A percentile compares a stretch with the other conserved stretches of the same genome.
Conservation (phyloP, 2,329 filamentous ascomycete species). For the Escovopsis sp. region DNA sequence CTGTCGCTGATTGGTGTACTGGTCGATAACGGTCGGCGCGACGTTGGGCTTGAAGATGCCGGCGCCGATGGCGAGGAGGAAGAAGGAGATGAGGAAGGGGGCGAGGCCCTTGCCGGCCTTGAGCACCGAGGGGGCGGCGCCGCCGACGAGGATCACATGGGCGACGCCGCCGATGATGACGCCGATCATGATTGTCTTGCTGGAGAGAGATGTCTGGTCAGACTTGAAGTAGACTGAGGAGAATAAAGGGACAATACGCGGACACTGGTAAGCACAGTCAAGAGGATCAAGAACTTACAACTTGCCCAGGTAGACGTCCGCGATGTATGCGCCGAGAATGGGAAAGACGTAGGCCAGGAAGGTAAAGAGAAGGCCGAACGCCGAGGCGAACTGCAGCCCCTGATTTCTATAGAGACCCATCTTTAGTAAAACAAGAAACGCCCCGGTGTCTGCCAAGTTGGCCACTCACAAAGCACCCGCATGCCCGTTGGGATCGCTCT, state of each 20-base stretch:
- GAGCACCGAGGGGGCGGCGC: slow-evolving; percentile 5
- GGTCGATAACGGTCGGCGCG: slow-evolving; percentile 3
- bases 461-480: slow-evolving; percentile 5
- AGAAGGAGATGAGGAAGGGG: slow-evolving; percentile 4
- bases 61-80: slow-evolving; percentile 4
- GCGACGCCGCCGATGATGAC: slow-evolving; percentile 4
- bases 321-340: slow-evolving; percentile 5
- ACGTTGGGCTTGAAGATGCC: slow-evolving; percentile 7
- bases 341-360: slow-evolving; percentile 6
- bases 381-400: slow-evolving; percentile 5
- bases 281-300: slow-evolving; percentile 2
- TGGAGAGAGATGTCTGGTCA: neutral
- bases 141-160: slow-evolving; percentile 5
- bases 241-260: no score
- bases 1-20: slow-evolving; percentile 4
- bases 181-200: slow-evolving; percentile 5
- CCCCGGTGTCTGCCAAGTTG: neutral
- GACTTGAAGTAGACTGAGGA: no score
- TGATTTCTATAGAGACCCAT: slow-evolving; percentile 3
- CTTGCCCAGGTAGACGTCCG: slow-evolving; percentile 3
- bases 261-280: no score
- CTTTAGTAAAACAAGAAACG: no score
- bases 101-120: slow-evolving; percentile 4
- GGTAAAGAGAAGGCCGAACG: slow-evolving; percentile 5
- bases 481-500: slow-evolving; percentile 5